Conservation (phyloP, 208 protist species). For the Polymyxa betae region DNA sequence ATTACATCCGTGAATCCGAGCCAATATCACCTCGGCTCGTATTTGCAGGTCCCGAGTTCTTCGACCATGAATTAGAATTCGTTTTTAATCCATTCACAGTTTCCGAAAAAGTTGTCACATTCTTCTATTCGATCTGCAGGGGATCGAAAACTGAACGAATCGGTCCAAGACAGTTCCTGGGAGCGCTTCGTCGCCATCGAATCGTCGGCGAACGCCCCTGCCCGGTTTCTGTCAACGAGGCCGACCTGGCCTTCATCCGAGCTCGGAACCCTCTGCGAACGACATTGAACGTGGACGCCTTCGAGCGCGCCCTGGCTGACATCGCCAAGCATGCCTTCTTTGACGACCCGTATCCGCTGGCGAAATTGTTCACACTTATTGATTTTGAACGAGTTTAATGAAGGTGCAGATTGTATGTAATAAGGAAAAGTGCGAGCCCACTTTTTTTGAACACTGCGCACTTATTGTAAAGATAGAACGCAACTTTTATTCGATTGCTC, state of each 20-base stretch:
- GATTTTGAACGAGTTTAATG: not conserved
- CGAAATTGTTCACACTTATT: not conserved
- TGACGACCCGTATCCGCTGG: not conserved
- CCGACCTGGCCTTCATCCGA: not conserved
- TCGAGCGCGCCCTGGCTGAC: not conserved
- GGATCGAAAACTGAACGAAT: not conserved
- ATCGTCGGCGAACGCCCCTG: not conserved
- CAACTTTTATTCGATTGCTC: too few species aligned
- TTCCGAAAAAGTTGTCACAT: not conserved
- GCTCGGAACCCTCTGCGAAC: not conserved
- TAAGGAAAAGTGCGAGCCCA: too few species aligned
- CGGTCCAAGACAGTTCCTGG: not conserved
- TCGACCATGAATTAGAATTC: not conserved
- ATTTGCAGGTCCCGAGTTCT: not conserved
- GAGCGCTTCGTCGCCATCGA: not conserved
- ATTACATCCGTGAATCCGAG: not conserved
- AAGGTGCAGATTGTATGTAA: too few species aligned
- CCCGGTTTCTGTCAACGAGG: not conserved
- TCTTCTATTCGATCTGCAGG: not conserved
- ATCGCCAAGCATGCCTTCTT: not conserved
- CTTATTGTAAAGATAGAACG: too few species aligned
- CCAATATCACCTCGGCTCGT: not conserved
- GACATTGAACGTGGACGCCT: not conserved
- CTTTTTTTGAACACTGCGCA: too few species aligned
- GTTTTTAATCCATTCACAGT: not conserved